These are phyloP conservation scores for Arctostaphylos glauca DNA, from an alignment of 148 eudicot genomes.

Conservation along the genomic window DNA sequence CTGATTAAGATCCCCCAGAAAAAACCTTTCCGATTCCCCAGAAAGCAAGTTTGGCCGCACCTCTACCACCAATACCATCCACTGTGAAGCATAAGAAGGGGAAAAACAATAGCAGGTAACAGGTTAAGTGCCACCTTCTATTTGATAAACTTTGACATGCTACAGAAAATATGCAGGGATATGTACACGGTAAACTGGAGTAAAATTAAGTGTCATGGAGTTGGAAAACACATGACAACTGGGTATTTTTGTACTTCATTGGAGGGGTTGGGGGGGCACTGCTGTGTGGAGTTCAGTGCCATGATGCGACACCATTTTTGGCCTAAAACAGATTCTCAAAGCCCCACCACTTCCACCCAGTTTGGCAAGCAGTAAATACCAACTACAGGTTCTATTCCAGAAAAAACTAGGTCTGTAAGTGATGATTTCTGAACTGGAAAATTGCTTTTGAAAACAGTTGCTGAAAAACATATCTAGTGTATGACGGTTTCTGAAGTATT, in stretches of 20 bases:
- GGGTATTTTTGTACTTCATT: neutral
- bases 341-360: no score
- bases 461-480: no score
- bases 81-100: constrained; percentile 36
- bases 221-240: neutral
- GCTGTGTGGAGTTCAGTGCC: no score
- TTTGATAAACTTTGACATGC: neutral
- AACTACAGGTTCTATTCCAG: no score
- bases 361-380: no score
- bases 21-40: constrained; percentile 48
- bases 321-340: no score
- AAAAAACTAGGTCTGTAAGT: no score
- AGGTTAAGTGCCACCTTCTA: constrained; percentile 4
- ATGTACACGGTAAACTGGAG: neutral
- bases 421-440: no score
- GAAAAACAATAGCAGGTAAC: neutral
- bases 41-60: constrained; percentile 71
- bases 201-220: neutral
- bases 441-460: no score
- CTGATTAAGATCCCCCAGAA: constrained; percentile 54
- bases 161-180: neutral
- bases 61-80: constrained; percentile 56
- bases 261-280: no score
- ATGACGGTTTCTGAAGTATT: no score
- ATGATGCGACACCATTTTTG: no score